Percentiles rank a stretch among this genome's conserved stretches.
Evolutionary conservation across 306 rosid species (phyloP).

Genomic region (Urtica urens): DNA sequence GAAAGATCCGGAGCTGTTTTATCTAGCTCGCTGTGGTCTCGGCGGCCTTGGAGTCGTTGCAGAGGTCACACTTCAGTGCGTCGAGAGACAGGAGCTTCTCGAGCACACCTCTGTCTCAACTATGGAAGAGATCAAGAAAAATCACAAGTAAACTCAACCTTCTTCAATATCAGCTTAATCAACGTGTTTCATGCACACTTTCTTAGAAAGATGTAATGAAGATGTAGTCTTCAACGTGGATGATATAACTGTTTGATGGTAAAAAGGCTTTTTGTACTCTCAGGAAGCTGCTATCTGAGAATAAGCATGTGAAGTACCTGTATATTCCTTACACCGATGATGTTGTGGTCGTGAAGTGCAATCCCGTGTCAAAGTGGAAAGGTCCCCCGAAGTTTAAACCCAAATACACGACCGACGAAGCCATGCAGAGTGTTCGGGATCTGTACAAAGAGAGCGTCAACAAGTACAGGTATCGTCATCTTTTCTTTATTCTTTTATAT

Average conservation of each 20-base stretch:
- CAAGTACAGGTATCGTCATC: constrained; percentile 45
- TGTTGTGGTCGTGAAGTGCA: constrained; percentile 83
- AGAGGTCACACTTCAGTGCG: constrained; percentile 94
- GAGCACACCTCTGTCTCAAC: constrained; percentile 77
- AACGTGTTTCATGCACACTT: not conserved
- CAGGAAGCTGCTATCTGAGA: constrained; percentile 70
- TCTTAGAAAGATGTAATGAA: not conserved
- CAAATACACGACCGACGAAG: constrained; percentile 61
- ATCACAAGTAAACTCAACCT: constrained; percentile 41
- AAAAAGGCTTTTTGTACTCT: not conserved
- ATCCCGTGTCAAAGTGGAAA: constrained; percentile 88
- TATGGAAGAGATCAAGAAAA: constrained; percentile 78
- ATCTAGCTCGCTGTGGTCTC: constrained; percentile 93
- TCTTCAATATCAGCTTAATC: not conserved
- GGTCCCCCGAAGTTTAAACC: constrained; percentile 85
- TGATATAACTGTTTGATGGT: not conserved
- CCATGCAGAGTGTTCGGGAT: constrained; percentile 63
- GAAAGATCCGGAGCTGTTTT: constrained; percentile 81
- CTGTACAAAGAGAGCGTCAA: constrained; percentile 61
- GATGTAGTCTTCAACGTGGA: too few species aligned
- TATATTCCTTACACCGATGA: constrained; percentile 68
- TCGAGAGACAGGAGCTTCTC: constrained; percentile 92
- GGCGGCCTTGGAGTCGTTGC: constrained; percentile 98
- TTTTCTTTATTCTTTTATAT: too few species aligned
- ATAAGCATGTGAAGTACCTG: constrained; percentile 88